Evolutionary conservation across 2,329 filamentous ascomycete species (phyloP), one percentile per base, ranked within the genome.

Genomic region (Stachybotrys chartarum): DNA sequence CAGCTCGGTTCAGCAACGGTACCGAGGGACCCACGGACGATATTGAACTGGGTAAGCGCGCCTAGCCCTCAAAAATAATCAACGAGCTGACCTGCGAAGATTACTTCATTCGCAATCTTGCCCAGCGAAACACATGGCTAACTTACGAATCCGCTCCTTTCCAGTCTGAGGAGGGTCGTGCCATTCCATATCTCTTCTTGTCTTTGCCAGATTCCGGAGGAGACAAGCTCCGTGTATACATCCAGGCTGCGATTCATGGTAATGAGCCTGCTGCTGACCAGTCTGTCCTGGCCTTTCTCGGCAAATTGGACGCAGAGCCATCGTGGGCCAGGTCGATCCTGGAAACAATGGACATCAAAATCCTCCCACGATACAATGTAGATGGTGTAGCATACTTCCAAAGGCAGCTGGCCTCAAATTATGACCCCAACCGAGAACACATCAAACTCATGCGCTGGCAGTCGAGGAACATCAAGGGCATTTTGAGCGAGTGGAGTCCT

Each of bases 1-100:
- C 59, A 1, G 60, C 55, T 6, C 61, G 64, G 7, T 69, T 68
- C 42, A 48, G 53, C 7, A 63, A 67, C 47, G 67, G 66, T 10
- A 64, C 63, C 3, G 62, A 66, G 42, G 64, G 65, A 1, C 67
- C 66, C 10, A 69, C 67, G 17, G 64, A 66, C 32, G 61, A 67
- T 57, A 57, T 55, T 10, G 65, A 63, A 2, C 61, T 68, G 17
- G 66, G 67, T 68, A 53, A 6, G 61, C 14, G 18, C 48, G 7
- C 30, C 30, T 10, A 30, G 10, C 10, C 10, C 16, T 51, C 5
- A 12, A 14, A 2, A 11, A 11, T 30, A 48, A 30, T 12, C 12
- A 7, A 2, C 12, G 16, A 11, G 18, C 16, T 32, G 14, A 17
- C 5, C 14, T 17, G 6, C 10, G 31, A 17, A 69, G 66, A 68